Conservation (phyloP, 768 basidiomycete species). For the Phylloporus arenicola region DNA sequence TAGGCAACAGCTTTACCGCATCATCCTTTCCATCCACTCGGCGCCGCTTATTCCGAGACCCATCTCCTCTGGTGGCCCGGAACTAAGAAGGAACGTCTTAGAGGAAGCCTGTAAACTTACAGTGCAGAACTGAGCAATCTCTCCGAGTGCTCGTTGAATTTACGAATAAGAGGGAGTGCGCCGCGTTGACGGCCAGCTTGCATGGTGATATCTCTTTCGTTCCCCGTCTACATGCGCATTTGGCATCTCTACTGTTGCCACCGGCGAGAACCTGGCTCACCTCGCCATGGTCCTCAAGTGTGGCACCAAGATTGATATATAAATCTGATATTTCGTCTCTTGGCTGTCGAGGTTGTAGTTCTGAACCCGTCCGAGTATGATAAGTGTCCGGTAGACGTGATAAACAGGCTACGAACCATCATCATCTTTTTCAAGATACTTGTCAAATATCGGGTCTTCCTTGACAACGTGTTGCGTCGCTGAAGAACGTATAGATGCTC, state of each 20-base stretch:
- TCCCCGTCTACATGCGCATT: constrained; percentile 59
- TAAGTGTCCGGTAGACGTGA: neutral
- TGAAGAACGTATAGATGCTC: constrained; percentile 85
- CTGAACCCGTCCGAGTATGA: constrained; percentile 32
- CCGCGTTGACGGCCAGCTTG: constrained; percentile 85
- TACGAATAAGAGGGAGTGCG: constrained; percentile 86
- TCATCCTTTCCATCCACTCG: constrained; percentile 41
- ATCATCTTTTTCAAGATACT: constrained; percentile 93
- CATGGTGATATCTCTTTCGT: constrained; percentile 91
- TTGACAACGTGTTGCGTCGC: constrained; percentile 80
- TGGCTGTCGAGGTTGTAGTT: constrained; percentile 69
- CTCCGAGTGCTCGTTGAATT: constrained; percentile 98
- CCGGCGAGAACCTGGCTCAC: constrained; percentile 34
- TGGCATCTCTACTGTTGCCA: neutral
- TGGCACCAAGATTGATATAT: constrained; percentile 83
- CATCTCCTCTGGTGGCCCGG: constrained; percentile 42
- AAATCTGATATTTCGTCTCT: constrained; percentile 64
- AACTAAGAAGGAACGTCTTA: neutral
- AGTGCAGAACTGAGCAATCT: constrained; percentile 75
- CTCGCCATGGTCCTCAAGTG: constrained; percentile 85
- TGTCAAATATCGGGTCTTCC: constrained; percentile 91
- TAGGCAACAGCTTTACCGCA: constrained; percentile 34
- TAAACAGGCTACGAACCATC: constrained; percentile 56
- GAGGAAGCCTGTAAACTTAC: constrained; percentile 35
- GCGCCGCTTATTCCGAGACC: constrained; percentile 54